Conservation (phyloP, 257 asterid genomes). For the Forsythia viridissima region DNA sequence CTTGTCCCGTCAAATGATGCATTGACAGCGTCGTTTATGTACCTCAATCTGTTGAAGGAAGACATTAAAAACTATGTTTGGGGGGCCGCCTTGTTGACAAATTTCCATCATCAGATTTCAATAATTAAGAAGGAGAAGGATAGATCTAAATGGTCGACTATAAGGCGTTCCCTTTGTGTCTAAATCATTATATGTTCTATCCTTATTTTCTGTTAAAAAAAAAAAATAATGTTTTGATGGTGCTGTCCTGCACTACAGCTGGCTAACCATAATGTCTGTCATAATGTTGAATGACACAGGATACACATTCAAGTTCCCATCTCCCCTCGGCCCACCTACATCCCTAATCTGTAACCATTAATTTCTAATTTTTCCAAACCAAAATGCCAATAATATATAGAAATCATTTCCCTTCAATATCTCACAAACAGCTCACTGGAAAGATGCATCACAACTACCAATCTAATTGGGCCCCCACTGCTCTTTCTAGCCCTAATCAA, state of each 20-base stretch:
- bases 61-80: too few species aligned
- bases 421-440: slow-evolving; percentile 13
- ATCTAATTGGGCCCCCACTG: slow-evolving; percentile 10
- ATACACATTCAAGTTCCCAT: slow-evolving; percentile 39
- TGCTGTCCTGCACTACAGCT: slow-evolving; percentile 1
- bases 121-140: too few species aligned
- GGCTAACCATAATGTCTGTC: slow-evolving; percentile 1
- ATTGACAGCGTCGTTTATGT: too few species aligned
- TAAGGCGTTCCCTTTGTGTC: too few species aligned
- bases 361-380: background rate
- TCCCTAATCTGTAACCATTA: slow-evolving; percentile 10
- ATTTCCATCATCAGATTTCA: too few species aligned
- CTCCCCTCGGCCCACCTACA: slow-evolving; percentile 37
- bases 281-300: slow-evolving; percentile 22
- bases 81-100: too few species aligned
- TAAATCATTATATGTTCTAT: background rate
- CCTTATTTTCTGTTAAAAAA: background rate
- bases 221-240: background rate
- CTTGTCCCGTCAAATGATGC: too few species aligned
- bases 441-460: slow-evolving; percentile 13
- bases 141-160: too few species aligned
- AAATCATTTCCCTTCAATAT: slow-evolving; percentile 17
- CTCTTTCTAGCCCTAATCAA: background rate
- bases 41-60: too few species aligned
- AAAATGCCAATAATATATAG: background rate